Percentiles rank a stretch among this genome's conserved stretches.
phyloP scores from a whole-genome alignment of 306 rosid genomes.

The Sophora flavescens region DNA sequence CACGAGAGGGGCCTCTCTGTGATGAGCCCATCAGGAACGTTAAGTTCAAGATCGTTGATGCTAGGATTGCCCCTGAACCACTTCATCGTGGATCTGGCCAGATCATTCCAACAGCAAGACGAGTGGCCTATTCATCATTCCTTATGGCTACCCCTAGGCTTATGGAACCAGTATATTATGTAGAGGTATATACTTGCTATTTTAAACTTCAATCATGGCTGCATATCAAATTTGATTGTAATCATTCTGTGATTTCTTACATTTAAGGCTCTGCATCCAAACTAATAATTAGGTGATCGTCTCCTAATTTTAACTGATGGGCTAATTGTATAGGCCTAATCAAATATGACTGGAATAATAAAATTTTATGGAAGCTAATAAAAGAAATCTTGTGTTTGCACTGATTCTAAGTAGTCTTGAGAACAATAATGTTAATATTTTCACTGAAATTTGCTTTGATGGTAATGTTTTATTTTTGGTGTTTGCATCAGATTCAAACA shows the following conservation, averaged over 20 bases:
- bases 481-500: constrained; percentile 86
- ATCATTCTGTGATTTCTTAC: constrained; percentile 4
- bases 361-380: not conserved
- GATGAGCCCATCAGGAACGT: constrained; percentile 98
- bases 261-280: not conserved
- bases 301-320: constrained; percentile 2
- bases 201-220: constrained; percentile 17
- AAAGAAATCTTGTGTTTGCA: constrained; percentile 13
- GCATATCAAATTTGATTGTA: constrained; percentile 29
- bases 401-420: not conserved
- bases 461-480: constrained; percentile 27
- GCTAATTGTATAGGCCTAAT: constrained; percentile 10
- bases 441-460: constrained; percentile 39
- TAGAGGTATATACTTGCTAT: constrained; percentile 68
- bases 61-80: constrained; percentile 92
- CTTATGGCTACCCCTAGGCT: constrained; percentile 98
- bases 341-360: constrained; percentile 10
- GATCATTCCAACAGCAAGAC: constrained; percentile 88
- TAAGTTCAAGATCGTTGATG: constrained; percentile 98
- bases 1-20: constrained; percentile 97
- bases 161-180: constrained; percentile 96
- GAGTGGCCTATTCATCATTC: constrained; percentile 95
- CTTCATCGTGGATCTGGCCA: constrained; percentile 95
- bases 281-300: not conserved
- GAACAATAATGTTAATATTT: constrained; percentile 17